Base-by-base conservation (phyloP, 768 basidiomycete species). In the Trametes meyenii region DNA sequence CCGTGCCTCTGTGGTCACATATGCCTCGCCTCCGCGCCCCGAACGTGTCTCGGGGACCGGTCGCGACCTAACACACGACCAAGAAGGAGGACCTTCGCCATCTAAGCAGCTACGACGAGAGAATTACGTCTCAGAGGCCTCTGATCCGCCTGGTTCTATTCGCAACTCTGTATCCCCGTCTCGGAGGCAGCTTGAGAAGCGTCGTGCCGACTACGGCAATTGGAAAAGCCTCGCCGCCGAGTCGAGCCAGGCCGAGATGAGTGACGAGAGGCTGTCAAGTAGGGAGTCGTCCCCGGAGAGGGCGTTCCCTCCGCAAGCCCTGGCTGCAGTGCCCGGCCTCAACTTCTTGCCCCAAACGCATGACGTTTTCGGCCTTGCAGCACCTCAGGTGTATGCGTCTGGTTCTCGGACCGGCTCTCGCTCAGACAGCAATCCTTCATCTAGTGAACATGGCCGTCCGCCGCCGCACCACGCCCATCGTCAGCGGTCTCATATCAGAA, bases 201-300 rank as follows among this genome's bases (percentile, higher is more conserved):
- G 55, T 24, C 36, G 43, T 13, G 55, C 61, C 7, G 61, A 62
- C 36, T 64, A 64, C 42, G 62, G 62, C 23, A 50, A 55, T 33
- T 64, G 62, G 62, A 43, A 60, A 44, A 50, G 43, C 24, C 49
- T 64, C 16, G 48, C 29, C 17, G 49, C 26, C 7, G 58, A 60
- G 21, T 64, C 62, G n/a, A 64, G 62, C 29, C 58, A 64, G 23
- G 55, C 38, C 35, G 62, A 60, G 12, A 55, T 55, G 49, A 52
- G 50, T 14, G 56, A 39, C 29, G 52, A 5, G 16, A 35, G 13
- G 55, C 13, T 36, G n/a, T 60, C 62, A 4, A 60, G 62, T 50
- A 64, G 58, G 24, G 62, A 55, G 7, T 60, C 62, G 24, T 60
- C 62, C 8, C 49, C 57, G 21, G 33, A 43, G 29, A 42, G 44